phyloP scores from a whole-genome alignment of 257 asterid species.

The Lycium barbarum region DNA sequence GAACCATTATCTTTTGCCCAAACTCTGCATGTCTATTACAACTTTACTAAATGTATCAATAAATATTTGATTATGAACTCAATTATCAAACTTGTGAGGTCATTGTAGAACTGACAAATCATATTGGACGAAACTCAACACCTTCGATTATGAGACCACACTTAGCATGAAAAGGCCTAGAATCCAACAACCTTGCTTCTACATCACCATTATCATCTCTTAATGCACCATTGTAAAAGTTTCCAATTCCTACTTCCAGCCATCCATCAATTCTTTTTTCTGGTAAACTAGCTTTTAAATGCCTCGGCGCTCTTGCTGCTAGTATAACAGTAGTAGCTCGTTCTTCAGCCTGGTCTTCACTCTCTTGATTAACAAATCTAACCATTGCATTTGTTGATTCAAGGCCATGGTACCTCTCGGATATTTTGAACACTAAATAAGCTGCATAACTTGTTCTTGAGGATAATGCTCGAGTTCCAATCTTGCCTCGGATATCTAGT shows the following conservation, averaged over 20 bases:
- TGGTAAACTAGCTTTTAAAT: conserved; percentile 10
- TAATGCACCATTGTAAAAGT: neutral
- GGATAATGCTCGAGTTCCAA: conserved; percentile 12
- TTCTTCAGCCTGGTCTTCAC: neutral
- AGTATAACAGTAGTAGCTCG: neutral
- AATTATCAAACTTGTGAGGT: neutral
- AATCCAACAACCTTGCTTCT: conserved; percentile 22
- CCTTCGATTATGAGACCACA: conserved; percentile 23
- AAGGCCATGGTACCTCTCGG: conserved; percentile 23
- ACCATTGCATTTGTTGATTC: conserved; percentile 18
- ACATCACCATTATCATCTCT: conserved; percentile 9
- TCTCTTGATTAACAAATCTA: conserved; percentile 19
- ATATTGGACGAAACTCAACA: conserved; percentile 19
- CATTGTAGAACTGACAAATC: neutral
- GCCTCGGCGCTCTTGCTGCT: neutral
- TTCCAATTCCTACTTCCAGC: conserved; percentile 25
- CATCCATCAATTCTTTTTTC: neutral
- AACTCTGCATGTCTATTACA: too few species aligned
- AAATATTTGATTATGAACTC: neutral
- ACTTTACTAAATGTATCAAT: too few species aligned
- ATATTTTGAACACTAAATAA: conserved; percentile 23
- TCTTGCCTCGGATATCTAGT: conserved; percentile 24
- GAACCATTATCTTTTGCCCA: too few species aligned
- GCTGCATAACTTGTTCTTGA: conserved; percentile 15
- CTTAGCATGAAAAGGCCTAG: conserved; percentile 2